A percentile compares a stretch with the other conserved stretches of the same genome.
Conservation (phyloP, 805 yeast genomes). For the Grigorovia jiainica region DNA sequence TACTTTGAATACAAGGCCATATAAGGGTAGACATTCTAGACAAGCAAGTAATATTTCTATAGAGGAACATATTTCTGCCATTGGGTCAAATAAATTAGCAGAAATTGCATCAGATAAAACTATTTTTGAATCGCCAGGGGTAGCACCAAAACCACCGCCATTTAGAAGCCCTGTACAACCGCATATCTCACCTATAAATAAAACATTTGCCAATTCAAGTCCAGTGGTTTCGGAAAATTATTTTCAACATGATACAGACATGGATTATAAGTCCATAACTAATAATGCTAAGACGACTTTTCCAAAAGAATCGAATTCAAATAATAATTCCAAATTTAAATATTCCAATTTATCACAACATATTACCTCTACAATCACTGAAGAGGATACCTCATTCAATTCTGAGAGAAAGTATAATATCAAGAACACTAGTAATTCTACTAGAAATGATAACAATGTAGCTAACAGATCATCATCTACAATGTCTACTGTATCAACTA, state of each 20-base stretch:
- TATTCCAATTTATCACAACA: neutral
- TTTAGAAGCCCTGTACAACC: conserved; percentile 33
- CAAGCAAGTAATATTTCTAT: neutral
- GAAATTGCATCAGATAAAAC: conserved; percentile 9
- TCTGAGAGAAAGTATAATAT: neutral
- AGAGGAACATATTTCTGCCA: neutral
- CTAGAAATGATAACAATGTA: neutral
- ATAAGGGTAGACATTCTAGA: neutral
- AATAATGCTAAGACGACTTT: neutral
- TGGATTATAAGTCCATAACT: neutral
- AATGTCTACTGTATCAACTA: conserved; percentile 1
- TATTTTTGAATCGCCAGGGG: conserved; percentile 54
- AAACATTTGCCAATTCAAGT: neutral
- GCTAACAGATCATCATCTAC: neutral
- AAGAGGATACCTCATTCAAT: neutral
- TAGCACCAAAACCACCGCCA: conserved; percentile 60
- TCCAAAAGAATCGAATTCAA: neutral
- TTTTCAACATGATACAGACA: neutral
- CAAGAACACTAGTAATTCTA: neutral
- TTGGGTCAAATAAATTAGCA: conserved; percentile 5
- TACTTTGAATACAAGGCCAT: neutral
- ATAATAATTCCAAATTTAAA: neutral
- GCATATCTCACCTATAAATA: conserved; percentile 4
- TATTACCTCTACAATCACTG: neutral
- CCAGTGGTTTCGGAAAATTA: neutral